Evolutionary conservation across 306 rosid genomes (phyloP).

Genomic region (Ziziphus jujuba): DNA sequence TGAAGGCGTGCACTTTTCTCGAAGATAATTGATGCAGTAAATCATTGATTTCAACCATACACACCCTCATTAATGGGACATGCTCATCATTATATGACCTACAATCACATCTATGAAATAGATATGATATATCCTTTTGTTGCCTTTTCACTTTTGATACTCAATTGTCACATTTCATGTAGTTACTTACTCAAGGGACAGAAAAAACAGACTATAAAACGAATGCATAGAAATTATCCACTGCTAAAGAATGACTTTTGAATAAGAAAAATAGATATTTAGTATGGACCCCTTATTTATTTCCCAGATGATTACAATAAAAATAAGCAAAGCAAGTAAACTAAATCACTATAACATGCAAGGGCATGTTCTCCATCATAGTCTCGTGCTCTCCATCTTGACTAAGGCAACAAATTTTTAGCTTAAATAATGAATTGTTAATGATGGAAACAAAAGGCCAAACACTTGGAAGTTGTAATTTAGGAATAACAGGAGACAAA

Average conservation of each 20-base stretch:
- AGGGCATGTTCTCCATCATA: not conserved
- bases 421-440: too few relatives aligned
- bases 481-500: slow-evolving; percentile 4
- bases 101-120: not conserved
- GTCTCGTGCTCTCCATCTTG: too few relatives aligned
- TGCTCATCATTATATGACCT: not conserved
- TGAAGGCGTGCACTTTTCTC: not conserved
- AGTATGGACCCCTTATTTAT: not conserved
- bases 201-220: not conserved
- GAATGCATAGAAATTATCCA: too few relatives aligned
- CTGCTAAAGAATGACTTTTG: not conserved
- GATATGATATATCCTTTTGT: not conserved
- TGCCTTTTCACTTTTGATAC: not conserved
- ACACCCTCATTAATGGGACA: not conserved
- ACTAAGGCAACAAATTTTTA: too few relatives aligned
- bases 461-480: not conserved
- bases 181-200: not conserved
- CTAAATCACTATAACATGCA: too few relatives aligned
- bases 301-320: not conserved
- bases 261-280: not conserved
- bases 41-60: not conserved
- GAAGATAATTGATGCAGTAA: not conserved
- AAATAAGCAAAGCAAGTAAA: too few relatives aligned
- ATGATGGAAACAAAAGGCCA: too few relatives aligned
- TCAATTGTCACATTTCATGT: not conserved